Conservation (phyloP, 2,329 filamentous ascomycete species). For the Sporothrix protearum region DNA sequence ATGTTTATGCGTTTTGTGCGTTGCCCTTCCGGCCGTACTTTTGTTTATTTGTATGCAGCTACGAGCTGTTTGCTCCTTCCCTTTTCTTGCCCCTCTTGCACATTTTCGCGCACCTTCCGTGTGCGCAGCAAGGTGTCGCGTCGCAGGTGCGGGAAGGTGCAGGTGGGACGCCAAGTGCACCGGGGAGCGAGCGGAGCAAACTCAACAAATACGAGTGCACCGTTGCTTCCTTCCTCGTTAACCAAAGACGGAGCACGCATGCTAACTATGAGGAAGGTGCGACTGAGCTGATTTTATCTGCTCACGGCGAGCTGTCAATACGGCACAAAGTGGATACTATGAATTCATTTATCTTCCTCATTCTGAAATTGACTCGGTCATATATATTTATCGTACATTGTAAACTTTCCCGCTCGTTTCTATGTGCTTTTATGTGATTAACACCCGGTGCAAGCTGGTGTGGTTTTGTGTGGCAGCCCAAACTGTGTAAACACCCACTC, state of each 20-base stretch:
- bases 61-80: conserved; percentile 17
- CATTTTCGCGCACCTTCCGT: conserved; percentile 23
- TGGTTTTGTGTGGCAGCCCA: not conserved
- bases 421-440: not conserved
- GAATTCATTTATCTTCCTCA: not conserved
- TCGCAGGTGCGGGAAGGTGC: conserved; percentile 17
- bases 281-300: not conserved
- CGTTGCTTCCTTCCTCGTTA: not conserved
- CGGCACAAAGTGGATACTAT: not conserved
- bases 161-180: not conserved
- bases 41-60: conserved; percentile 20
- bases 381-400: not conserved
- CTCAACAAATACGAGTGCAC: not conserved
- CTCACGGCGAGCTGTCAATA: not conserved
- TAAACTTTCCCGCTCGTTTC: not conserved
- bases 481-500: conserved; percentile 11
- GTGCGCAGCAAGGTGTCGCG: conserved; percentile 1
- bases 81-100: not conserved
- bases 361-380: not conserved
- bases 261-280: not conserved
- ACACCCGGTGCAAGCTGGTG: not conserved
- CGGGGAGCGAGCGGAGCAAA: not conserved
- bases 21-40: conserved; percentile 14
- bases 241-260: not conserved
- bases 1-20: conserved; percentile 11